Base-by-base conservation (phyloP, 768 basidiomycete species). In the Sarcodon sp. region DNA sequence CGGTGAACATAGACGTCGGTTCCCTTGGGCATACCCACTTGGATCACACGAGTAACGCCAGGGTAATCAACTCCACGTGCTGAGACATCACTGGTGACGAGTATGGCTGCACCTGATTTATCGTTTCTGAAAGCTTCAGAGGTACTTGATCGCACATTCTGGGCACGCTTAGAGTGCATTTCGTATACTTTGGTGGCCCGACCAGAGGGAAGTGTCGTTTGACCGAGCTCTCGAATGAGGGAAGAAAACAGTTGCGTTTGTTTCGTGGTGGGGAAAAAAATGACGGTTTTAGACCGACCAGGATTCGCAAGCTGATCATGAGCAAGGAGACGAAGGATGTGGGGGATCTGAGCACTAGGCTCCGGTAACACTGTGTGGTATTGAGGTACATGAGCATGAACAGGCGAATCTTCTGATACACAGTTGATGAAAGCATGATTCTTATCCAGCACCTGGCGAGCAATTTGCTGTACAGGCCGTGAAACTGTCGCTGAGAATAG, bases 11-110 rank as follows among this genome's bases (percentile, higher is more conserved):
- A 94, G 53, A 81, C 75, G 16, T 89, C 83, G 8, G 75, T 63
- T 1, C 65, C 69, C 6, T 65, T 60, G 2, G 94, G 92, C 6
- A 86, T 69, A 45, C 94, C 92, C 45, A 99, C 70, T 61, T 97
- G 96, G 53, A 98, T 84, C 51, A 93, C 85, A 35, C 91, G 80
- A 0, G 87, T 88, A 16, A 92, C 86, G 15, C 76, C 79, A 7
- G 89, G 89, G 60, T 93, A 94, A 61, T 94, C 88, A 41, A 93
- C 76, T 12, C 88, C 88, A 49, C 89, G 77, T 16, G 89, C 88
- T 31, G 87, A 91, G 5, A 94, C 80, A 54, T 94, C 91, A 1
- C 89, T 91, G 3, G 81, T 85, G 54, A 96, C 70, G 46, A 94
- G 75, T 32, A 96, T 67, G 2, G 76, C 68, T 0, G 80, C 73